A percentile compares a stretch with the other conserved stretches of the same genome.
These are phyloP conservation scores for Punctularia strigosozonata DNA, from an alignment of 768 basidiomycete species.

Conservation along the genomic window DNA sequence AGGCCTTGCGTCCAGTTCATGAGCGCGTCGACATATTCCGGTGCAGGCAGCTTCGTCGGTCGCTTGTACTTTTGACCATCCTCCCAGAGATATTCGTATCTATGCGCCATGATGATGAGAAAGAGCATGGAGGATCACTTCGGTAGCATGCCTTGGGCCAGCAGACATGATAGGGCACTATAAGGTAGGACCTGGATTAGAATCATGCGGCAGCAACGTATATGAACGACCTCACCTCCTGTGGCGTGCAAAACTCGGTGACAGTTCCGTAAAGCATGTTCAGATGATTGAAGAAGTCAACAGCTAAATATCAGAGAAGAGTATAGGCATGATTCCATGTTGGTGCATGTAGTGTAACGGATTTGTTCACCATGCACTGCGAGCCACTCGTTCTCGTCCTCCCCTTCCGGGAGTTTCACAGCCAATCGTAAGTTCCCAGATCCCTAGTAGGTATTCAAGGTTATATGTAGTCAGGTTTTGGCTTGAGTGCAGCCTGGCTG, in stretches of 20 bases:
- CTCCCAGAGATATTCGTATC: conserved; percentile 94
- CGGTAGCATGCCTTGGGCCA: conserved; percentile 53
- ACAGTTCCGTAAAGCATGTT: conserved; percentile 99
- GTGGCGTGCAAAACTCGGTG: conserved; percentile 92
- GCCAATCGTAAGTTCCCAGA: conserved; percentile 91
- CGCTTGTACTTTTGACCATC: conserved; percentile 79
- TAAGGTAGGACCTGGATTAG: conserved; percentile 2
- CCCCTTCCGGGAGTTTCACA: conserved; percentile 91
- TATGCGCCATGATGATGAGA: conserved; percentile 16
- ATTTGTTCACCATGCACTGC: conserved; percentile 80
- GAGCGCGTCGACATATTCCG: conserved; percentile 92
- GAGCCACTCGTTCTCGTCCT: conserved; percentile 98
- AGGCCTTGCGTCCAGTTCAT: conserved; percentile 98
- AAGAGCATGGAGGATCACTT: neutral
- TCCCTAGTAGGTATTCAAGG: conserved; percentile 38
- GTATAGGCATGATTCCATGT: neutral
- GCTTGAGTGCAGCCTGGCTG: neutral
- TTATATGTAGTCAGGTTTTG: neutral
- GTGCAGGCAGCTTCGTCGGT: conserved; percentile 89
- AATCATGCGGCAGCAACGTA: no score
- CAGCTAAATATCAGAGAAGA: conserved; percentile 39
- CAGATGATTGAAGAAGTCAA: conserved; percentile 98
- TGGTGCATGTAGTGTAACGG: conserved; percentile 3
- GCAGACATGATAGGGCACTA: conserved; percentile 97
- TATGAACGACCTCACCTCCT: conserved; percentile 50